Evolutionary conservation across 1,139 yeast genomes (phyloP).

Genomic region (Groenewaldozyma auringiensis): DNA sequence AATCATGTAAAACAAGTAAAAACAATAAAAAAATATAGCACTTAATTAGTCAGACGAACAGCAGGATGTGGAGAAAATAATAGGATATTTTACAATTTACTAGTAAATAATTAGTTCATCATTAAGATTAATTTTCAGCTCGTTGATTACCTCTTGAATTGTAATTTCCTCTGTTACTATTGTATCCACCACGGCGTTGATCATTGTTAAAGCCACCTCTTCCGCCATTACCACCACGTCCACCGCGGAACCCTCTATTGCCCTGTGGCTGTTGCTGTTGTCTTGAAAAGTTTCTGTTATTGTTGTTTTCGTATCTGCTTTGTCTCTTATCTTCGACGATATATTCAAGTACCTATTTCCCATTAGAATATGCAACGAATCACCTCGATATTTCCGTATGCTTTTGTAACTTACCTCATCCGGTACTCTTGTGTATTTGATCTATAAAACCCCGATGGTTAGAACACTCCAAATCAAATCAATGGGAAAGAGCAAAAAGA

Average conservation of each 20-base stretch:
- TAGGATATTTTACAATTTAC: neutral
- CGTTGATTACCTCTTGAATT: neutral
- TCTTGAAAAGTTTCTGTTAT: conserved; percentile 42
- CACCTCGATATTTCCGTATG: too few relatives aligned
- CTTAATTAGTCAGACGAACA: too few relatives aligned
- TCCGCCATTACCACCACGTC: conserved; percentile 23
- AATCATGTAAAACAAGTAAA: too few relatives aligned
- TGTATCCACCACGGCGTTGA: conserved; percentile 7
- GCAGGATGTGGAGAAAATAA: too few relatives aligned
- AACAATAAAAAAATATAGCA: conserved; percentile 4
- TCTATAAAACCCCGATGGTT: conserved; percentile 19
- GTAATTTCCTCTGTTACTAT: conserved; percentile 3
- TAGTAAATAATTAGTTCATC: neutral
- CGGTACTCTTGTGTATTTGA: conserved; percentile 59
- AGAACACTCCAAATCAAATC: neutral
- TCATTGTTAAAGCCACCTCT: conserved; percentile 22
- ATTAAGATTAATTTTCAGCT: too few relatives aligned
- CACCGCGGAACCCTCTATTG: conserved; percentile 19
- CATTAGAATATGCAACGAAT: too few relatives aligned
- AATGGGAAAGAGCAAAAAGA: neutral
- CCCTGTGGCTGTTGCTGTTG: conserved; percentile 18
- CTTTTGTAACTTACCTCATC: conserved; percentile 39
- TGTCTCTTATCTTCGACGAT: conserved; percentile 73
- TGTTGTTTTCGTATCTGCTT: conserved; percentile 47
- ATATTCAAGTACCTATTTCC: conserved; percentile 1